These are phyloP conservation scores for Nemania sp. DNA, from an alignment of 2,329 filamentous ascomycete species.

Conservation along the genomic window DNA sequence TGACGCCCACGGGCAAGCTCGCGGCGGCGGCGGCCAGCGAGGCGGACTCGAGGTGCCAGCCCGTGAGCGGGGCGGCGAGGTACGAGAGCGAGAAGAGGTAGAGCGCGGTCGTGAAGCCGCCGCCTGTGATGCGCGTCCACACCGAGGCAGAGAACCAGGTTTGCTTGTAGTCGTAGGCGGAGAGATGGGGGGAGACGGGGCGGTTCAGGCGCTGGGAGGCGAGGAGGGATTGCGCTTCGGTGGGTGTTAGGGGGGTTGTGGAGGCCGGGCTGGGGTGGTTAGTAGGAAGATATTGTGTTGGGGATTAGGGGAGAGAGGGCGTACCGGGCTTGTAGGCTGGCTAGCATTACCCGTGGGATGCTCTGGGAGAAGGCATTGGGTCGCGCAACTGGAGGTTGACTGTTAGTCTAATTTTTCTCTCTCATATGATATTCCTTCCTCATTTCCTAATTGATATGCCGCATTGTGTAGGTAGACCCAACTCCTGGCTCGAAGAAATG, in stretches of 20 bases:
- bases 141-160: slow-evolving; percentile 81
- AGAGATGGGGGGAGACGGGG: slow-evolving; percentile 85
- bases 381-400: slow-evolving; percentile 55
- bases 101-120: slow-evolving; percentile 75
- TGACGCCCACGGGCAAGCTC: slow-evolving; percentile 68
- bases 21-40: slow-evolving; percentile 72
- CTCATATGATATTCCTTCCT: no score
- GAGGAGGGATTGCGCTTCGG: slow-evolving; percentile 74
- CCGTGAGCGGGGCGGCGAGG: slow-evolving; percentile 80
- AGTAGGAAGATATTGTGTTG: no score
- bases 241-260: slow-evolving; percentile 67
- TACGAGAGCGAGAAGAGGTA: slow-evolving; percentile 87
- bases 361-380: slow-evolving; percentile 61
- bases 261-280: slow-evolving; percentile 62
- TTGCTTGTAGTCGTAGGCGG: slow-evolving; percentile 87
- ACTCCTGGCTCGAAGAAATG: not conserved
- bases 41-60: slow-evolving; percentile 70
- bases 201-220: slow-evolving; percentile 83
- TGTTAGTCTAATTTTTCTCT: slow-evolving; percentile 39
- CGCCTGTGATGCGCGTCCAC: slow-evolving; percentile 87
- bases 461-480: not conserved
- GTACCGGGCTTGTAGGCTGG: slow-evolving; percentile 62
- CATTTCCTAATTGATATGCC: not conserved
- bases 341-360: slow-evolving; percentile 60
- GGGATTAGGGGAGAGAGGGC: slow-evolving; percentile 30